Base-by-base conservation (phyloP, 805 yeast genomes). In the Saturnispora ahearnii region DNA sequence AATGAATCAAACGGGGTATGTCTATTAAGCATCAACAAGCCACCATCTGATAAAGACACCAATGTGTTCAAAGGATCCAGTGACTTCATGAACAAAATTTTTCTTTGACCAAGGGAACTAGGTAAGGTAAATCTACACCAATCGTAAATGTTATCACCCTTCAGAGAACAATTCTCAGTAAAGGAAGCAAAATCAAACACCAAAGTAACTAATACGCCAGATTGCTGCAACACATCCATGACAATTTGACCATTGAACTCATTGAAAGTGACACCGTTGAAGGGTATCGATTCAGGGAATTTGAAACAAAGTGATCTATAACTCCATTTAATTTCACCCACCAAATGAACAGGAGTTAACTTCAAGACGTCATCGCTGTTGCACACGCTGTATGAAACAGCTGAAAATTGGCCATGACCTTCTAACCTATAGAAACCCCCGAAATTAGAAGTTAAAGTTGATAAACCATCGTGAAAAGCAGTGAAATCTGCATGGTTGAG, bases 91-190 rank as follows among this genome's bases (percentile, higher is more conserved):
- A 73, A 64, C 41, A 77, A 76, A 1, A 91, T 88, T 24, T 66
- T 64, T 57, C 84, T 71, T 5, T 77, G 60, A 31, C 76, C 78
- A 55, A 82, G 79, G 7, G 79, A 74, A 62, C 82, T 85, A 1
- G 93, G 90, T 34, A 77, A 76, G 7, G 85, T 76, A 48, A 82
- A 78, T 52, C 72, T 72, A 49, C 87, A 79, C 93, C 95, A 87
- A 42, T 74, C 66, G 46, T 62, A 60, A 49, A 76, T 66, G 33
- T 65, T 68, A 41, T 55, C 37, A 48, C 53, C 13, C 36, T 51
- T n/a, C 49, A 42, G 40, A 41, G 41, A 13, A 13, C 49, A 53
- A 32, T 50, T 53, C 41, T 18, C 28, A n/a, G 63, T 53, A 54
- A 84, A 82, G 49, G 75, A 72, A 3, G 66, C 57, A 9, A 73